Conservation (phyloP, 371 early-diverging fungal species). For the Phascolomyces articulosus region DNA sequence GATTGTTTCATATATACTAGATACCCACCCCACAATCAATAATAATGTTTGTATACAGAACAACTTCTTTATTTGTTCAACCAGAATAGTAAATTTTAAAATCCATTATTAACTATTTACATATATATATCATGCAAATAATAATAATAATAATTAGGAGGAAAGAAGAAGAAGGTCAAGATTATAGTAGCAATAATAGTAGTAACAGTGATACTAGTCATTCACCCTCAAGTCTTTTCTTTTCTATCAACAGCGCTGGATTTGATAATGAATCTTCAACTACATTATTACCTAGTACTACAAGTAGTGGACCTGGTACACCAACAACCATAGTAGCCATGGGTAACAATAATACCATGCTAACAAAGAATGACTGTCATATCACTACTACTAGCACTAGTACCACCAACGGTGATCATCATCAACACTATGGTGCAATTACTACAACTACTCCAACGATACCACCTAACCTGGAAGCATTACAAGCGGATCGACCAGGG, state of each 20-base stretch:
- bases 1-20: not conserved
- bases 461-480: too few relatives aligned
- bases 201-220: not conserved
- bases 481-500: constrained; percentile 17
- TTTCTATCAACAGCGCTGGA: not conserved
- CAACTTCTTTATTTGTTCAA: too few relatives aligned
- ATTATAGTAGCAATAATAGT: not conserved
- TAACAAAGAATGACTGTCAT: too few relatives aligned
- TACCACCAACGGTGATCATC: too few relatives aligned
- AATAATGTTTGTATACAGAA: not conserved
- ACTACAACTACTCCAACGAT: not conserved
- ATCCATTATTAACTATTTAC: too few relatives aligned
- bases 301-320: constrained; percentile 1
- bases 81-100: too few relatives aligned
- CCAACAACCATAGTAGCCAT: not conserved
- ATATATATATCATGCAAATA: too few relatives aligned
- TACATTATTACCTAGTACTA: not conserved
- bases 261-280: constrained; percentile 4
- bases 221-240: not conserved
- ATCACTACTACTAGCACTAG: too few relatives aligned
- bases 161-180: not conserved
- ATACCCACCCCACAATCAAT: not conserved
- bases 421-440: not conserved
- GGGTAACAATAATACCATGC: too few relatives aligned
- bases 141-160: not conserved